Evolutionary conservation across 176 grass and related monocot genomes (phyloP).

Genomic region (Oryza punctata): DNA sequence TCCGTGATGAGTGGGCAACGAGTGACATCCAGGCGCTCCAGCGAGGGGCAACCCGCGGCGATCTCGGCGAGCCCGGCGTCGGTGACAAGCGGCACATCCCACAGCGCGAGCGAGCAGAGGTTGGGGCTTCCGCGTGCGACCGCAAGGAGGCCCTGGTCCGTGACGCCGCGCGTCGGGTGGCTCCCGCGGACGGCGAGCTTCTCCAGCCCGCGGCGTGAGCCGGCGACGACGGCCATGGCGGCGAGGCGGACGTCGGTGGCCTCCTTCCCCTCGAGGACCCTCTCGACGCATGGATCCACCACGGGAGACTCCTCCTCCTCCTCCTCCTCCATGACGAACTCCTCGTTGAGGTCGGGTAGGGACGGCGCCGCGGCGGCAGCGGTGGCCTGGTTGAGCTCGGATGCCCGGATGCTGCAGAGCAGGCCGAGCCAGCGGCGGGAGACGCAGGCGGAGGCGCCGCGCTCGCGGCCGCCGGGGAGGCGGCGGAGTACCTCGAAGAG

Average conservation of each 20-base stretch:
- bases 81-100: conserved; percentile 63
- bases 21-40: conserved; percentile 78
- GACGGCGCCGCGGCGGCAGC: background rate
- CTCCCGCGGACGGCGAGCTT: conserved; percentile 77
- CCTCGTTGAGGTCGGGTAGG: conserved; percentile 77
- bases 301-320: conserved; percentile 24
- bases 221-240: conserved; percentile 63
- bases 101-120: conserved; percentile 67
- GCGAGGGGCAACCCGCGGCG: conserved; percentile 62
- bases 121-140: conserved; percentile 61
- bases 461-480: conserved; percentile 54
- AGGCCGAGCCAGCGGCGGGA: conserved; percentile 86
- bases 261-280: conserved; percentile 68
- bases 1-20: conserved; percentile 72
- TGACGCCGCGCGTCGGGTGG: conserved; percentile 67
- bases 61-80: conserved; percentile 73
- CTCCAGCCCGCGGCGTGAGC: conserved; percentile 61
- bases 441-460: conserved; percentile 68
- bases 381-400: conserved; percentile 48
- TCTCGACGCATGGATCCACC: conserved; percentile 40
- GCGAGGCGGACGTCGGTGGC: conserved; percentile 80
- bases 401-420: conserved; percentile 63
- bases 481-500: conserved; percentile 89
- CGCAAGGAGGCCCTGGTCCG: conserved; percentile 68
- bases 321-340: conserved; percentile 49